Percentiles rank a stretch among this genome's conserved stretches.
phyloP scores from a whole-genome alignment of 345 rosid species.

The Eucalyptus erythrocorys region DNA sequence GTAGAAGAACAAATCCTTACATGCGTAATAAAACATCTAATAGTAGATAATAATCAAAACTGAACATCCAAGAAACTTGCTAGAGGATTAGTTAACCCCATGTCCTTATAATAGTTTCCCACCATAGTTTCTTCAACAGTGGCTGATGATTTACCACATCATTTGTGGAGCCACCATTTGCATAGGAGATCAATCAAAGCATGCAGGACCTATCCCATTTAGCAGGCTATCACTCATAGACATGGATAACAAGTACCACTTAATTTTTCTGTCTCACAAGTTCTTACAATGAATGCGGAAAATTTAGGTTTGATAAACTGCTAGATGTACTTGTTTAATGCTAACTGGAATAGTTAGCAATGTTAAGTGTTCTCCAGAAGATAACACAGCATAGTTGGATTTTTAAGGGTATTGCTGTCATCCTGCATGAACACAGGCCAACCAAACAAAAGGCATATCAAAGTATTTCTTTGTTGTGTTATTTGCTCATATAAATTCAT shows the following conservation, averaged over 20 bases:
- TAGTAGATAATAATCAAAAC: background rate
- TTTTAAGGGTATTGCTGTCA: background rate
- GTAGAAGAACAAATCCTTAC: background rate
- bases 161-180: background rate
- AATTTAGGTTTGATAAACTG: background rate
- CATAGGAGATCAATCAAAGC: background rate
- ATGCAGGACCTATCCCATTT: background rate
- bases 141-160: background rate
- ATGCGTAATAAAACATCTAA: background rate
- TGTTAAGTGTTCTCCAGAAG: background rate
- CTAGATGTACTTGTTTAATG: background rate
- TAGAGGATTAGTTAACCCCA: background rate
- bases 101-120: background rate
- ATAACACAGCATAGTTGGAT: background rate
- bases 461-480: background rate
- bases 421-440: background rate
- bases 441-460: background rate
- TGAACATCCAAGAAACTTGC: background rate
- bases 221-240: background rate
- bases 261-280: background rate
- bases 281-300: background rate
- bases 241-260: background rate
- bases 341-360: background rate
- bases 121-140: background rate
- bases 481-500: background rate